phyloP scores from a whole-genome alignment of 2,329 filamentous ascomycete genomes.

The Reticulascus tulasneorum region DNA sequence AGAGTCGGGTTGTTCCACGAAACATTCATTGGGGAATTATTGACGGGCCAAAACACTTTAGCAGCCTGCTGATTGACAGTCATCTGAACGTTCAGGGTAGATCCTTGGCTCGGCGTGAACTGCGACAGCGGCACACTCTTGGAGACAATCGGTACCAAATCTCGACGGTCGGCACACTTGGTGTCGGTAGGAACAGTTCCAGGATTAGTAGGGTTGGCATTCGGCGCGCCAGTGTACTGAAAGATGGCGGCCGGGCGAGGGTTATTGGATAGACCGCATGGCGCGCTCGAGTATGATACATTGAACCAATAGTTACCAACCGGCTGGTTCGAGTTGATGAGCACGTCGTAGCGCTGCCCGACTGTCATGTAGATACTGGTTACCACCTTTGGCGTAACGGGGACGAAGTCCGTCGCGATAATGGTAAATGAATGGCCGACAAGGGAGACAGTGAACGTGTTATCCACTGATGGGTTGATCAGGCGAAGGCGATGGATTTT shows the following conservation, averaged over 20 bases:
- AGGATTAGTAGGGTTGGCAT: conserved; percentile 22
- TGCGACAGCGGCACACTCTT: conserved; percentile 18
- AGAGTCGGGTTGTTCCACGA: conserved; percentile 38
- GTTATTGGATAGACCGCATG: conserved; percentile 28
- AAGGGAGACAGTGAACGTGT: conserved; percentile 52
- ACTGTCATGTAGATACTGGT: conserved; percentile 58
- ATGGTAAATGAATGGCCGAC: conserved; percentile 59
- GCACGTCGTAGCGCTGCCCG: conserved; percentile 42
- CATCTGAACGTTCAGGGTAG: no score
- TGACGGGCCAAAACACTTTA: conserved; percentile 28
- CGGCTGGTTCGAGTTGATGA: conserved; percentile 29
- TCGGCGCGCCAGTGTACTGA: conserved; percentile 29
- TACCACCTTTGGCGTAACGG: conserved; percentile 59
- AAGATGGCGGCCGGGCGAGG: conserved; percentile 33
- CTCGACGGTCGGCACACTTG: conserved; percentile 16
- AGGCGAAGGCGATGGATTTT: conserved; percentile 57
- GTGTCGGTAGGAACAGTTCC: conserved; percentile 22
- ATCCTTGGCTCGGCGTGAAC: no score
- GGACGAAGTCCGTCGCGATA: conserved; percentile 63
- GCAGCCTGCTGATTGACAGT: no score
- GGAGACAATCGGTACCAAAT: conserved; percentile 20
- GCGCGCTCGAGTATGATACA: conserved; percentile 26
- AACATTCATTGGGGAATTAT: conserved; percentile 28
- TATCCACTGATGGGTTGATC: conserved; percentile 52
- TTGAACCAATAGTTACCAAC: conserved; percentile 28